These are phyloP conservation scores for Sisymbrium irio DNA, from an alignment of 345 rosid species.

Conservation along the genomic window DNA sequence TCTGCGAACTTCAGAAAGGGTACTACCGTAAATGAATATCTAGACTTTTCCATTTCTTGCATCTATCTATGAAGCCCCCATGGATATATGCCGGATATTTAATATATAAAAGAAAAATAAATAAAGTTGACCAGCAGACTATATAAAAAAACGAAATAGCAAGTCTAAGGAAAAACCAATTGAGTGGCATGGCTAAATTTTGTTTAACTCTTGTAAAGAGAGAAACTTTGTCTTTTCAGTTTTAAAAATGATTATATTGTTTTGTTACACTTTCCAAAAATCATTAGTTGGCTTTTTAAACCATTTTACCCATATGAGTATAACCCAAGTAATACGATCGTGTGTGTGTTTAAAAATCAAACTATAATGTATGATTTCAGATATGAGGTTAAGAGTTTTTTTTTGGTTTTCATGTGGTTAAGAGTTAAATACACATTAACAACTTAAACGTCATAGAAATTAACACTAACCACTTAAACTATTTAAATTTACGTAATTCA, in stretches of 20 bases:
- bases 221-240: neutral
- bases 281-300: neutral
- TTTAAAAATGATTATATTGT: neutral
- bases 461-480: neutral
- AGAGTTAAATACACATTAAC: neutral
- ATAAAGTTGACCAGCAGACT: neutral
- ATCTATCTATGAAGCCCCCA: neutral
- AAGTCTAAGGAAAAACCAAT: neutral
- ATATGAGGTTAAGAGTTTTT: no score
- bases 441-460: neutral
- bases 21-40: slow-evolving; percentile 11
- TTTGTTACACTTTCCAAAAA: neutral
- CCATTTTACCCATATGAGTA: neutral
- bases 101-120: neutral
- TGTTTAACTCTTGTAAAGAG: neutral
- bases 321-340: no score
- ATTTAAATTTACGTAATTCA: neutral
- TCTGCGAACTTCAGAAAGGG: neutral
- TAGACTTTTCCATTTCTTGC: slow-evolving; percentile 7
- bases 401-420: no score
- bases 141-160: neutral
- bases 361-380: neutral
- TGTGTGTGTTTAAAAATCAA: neutral
- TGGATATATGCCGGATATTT: neutral
- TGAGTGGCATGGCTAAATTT: neutral